phyloP scores from a whole-genome alignment of 495 filamentous ascomycete genomes.

The Aspergillus diversus region DNA sequence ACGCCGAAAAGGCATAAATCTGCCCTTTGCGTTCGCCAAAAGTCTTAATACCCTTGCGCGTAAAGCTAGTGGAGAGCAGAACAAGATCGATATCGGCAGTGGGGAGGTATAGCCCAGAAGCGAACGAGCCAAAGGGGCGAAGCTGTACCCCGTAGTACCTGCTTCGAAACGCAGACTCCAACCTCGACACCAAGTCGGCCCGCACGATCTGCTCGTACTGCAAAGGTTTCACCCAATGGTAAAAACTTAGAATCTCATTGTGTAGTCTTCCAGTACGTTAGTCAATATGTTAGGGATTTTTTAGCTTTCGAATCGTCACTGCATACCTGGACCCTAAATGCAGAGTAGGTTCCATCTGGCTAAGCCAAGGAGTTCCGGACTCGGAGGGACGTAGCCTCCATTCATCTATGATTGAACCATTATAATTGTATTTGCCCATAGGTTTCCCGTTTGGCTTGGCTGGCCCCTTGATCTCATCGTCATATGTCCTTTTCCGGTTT shows the following conservation, averaged over 20 bases:
- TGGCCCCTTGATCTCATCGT: conserved; percentile 64
- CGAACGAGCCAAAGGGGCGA: conserved; percentile 85
- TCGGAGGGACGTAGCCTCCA: conserved; percentile 57
- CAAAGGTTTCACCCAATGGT: conserved; percentile 76
- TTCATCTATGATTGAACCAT: conserved; percentile 54
- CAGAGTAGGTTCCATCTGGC: conserved; percentile 30
- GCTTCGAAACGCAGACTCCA: conserved; percentile 54
- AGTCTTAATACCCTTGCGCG: conserved; percentile 40
- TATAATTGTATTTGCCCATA: conserved; percentile 39
- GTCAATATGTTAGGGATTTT: neutral
- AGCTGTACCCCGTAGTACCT: conserved; percentile 61
- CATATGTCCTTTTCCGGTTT: conserved; percentile 69
- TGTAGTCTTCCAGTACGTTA: conserved; percentile 59
- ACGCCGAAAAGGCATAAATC: conserved; percentile 54
- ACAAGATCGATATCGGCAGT: conserved; percentile 94
- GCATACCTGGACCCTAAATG: conserved; percentile 40
- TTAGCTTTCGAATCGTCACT: neutral
- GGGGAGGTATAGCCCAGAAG: conserved; percentile 86
- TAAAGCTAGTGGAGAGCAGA: conserved; percentile 69
- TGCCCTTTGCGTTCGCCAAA: conserved; percentile 50
- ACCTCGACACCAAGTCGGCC: conserved; percentile 67
- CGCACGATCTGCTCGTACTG: conserved; percentile 77
- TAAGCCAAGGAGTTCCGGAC: conserved; percentile 65
- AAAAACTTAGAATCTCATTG: conserved; percentile 86
- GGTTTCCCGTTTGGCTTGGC: conserved; percentile 50